Conservation (phyloP, 768 basidiomycete species). For the Leccinum pellstonianum region DNA sequence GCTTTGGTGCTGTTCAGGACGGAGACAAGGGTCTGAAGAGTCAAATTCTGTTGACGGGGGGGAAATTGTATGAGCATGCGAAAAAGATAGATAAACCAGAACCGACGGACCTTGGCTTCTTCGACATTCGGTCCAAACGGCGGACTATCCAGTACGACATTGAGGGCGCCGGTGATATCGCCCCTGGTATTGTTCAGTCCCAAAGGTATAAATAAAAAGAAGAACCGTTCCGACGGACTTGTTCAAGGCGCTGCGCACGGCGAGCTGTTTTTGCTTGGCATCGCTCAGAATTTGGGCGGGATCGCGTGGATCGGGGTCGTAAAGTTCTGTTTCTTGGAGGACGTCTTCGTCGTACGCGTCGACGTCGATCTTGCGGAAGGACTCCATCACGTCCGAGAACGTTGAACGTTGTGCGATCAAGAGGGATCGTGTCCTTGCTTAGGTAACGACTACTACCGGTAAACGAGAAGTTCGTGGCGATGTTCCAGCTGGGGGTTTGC, state of each 20-base stretch:
- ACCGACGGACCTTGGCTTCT: conserved; percentile 76
- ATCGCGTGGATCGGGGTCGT: conserved; percentile 79
- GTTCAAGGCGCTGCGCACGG: conserved; percentile 71
- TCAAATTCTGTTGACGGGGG: conserved; percentile 56
- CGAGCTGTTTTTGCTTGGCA: conserved; percentile 68
- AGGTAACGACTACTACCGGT: not conserved
- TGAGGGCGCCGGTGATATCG: conserved; percentile 73
- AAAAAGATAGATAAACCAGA: not conserved
- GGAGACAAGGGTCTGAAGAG: conserved; percentile 76
- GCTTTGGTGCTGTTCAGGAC: conserved; percentile 94
- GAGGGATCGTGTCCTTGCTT: conserved; percentile 1
- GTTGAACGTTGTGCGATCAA: not conserved
- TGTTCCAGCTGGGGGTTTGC: no score
- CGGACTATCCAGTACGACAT: conserved; percentile 66
- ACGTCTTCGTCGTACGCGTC: conserved; percentile 92
- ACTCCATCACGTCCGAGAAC: conserved; percentile 38
- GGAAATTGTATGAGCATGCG: not conserved
- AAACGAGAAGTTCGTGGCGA: no score
- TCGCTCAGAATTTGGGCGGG: conserved; percentile 73
- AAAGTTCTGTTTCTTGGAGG: conserved; percentile 80
- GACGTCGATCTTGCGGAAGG: conserved; percentile 92
- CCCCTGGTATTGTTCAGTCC: conserved; percentile 45
- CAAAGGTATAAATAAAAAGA: not conserved
- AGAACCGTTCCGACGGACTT: conserved; percentile 50
- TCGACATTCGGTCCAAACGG: conserved; percentile 89